Evolutionary conservation across 768 basidiomycete genomes (phyloP), one percentile per base, ranked within the genome.

Genomic region (Boletus huronensis): DNA sequence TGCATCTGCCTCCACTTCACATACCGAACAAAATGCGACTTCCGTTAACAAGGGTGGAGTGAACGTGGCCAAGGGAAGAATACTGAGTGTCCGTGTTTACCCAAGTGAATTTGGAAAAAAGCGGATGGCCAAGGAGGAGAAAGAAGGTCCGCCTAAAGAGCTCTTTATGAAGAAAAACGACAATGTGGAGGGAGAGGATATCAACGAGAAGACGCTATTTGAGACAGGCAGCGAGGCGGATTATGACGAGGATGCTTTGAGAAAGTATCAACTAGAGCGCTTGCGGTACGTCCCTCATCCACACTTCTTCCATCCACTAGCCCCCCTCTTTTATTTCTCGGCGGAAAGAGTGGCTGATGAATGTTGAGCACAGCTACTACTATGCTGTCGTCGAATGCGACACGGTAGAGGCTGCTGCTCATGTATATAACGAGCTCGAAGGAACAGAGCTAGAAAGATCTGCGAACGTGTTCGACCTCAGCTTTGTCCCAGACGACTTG

Each of bases 371-470:
- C 66, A 97, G 94, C 54, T 99, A 98, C 69, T 96, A 91, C 67
- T 99, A 98, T 72, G 96, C 96, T 14, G 81, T 99, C 50, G 85
- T 93, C 2, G 89, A 90, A 48, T 98, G 93, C 72, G 89, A 95
- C 63, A 79, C 87, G 1, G 75, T 82, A 10, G 79, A 84, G 32
- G 79, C 93, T 5, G 92, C 95, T 9, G 75, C 81, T 2, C 86
- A 93, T 65, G 83, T 95, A 29, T 89, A 88, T 65, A 72, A 79
- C 31, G 94, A 98, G 67, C 79, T 98, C 25, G 90, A 98, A 60
- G 94, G 93, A 16, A 91, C 96, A 2, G 97, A 99, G 69, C 81
- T 98, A 16, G 97, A 98, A 70, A 85, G 93, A 29, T 97, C 96
- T 1, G 96, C 97, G 3, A 99, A 99, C 68, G 81, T 98, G 7